Base-by-base conservation (phyloP, 768 basidiomycete species). In the Collybia nuda region DNA sequence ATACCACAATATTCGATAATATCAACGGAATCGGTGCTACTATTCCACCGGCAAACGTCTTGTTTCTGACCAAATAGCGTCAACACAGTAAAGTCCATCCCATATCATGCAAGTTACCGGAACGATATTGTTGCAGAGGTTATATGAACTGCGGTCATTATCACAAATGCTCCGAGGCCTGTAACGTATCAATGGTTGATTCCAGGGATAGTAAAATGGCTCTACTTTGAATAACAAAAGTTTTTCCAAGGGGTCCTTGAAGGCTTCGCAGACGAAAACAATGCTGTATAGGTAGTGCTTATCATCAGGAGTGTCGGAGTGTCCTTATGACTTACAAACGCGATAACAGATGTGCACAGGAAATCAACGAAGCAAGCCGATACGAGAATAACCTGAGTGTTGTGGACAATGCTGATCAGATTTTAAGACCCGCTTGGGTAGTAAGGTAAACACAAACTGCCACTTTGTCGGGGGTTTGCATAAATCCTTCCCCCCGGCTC, bases 201-300 rank as follows among this genome's bases (percentile, higher is more conserved):
- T 8, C 6, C 18, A 3, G 40, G 24, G 12, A 19, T 32, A 42
- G 8, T 21, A 14, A 18, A 11, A 0, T 9, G 18, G 11, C 12
- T 21, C 18, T 44, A 62, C 64, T 59, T 58, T 63, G 62, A 1
- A 42, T 32, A 22, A 65, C 18, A 52, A 65, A 63, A 22, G 45
- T 35, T 49, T 53, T 62, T 8, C 60, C 64, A 17, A 65, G 44
- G 1, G 44, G 44, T 11, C 62, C 60, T 51, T 62, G 64, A 4
- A 56, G 50, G 24, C 61, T 62, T 18, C 61, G 58, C 23, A 55
- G 61, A 9, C 55, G 52, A 38, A 62, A 24, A 44, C 64, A 65
- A 50, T 63, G 59, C 64, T 65, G 32, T 14, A 29, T 42, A 32
- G 17, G 22, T 24, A 48, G 28, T 18, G 26, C 32, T 5, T 32